Conservation (phyloP, 306 rosid species). For the Corylus americana region DNA sequence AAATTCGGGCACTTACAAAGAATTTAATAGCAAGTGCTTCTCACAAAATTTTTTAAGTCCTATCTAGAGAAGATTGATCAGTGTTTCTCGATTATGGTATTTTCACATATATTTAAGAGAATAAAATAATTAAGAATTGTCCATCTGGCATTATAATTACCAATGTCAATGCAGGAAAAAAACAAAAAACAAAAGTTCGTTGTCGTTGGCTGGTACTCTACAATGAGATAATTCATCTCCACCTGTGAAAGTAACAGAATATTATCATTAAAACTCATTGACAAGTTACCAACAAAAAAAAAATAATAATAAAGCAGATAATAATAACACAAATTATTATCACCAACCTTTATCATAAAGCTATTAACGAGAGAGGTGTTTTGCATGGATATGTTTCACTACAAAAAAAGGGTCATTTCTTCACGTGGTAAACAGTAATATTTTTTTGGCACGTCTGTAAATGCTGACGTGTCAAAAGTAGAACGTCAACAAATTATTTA, state of each 20-base stretch:
- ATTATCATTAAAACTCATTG: not conserved
- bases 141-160: not conserved
- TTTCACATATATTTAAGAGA: not conserved
- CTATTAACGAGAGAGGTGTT: conserved; percentile 18
- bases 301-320: too few relatives aligned
- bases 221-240: conserved; percentile 7
- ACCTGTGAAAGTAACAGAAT: conserved; percentile 1
- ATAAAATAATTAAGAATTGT: not conserved
- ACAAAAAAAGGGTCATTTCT: too few relatives aligned
- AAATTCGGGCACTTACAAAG: too few relatives aligned
- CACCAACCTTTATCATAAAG: not conserved
- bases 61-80: not conserved
- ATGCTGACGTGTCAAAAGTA: too few relatives aligned
- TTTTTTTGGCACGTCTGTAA: too few relatives aligned
- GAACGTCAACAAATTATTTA: too few relatives aligned
- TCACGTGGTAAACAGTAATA: too few relatives aligned
- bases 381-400: conserved; percentile 33
- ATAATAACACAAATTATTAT: not conserved
- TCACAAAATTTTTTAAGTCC: not conserved
- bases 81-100: not conserved
- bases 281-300: not conserved
- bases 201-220: conserved; percentile 15
- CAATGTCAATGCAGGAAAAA: not conserved
- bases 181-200: not conserved
- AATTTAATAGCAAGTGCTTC: not conserved